phyloP scores from a whole-genome alignment of 148 eudicot genomes.

The Oxyria digyna region DNA sequence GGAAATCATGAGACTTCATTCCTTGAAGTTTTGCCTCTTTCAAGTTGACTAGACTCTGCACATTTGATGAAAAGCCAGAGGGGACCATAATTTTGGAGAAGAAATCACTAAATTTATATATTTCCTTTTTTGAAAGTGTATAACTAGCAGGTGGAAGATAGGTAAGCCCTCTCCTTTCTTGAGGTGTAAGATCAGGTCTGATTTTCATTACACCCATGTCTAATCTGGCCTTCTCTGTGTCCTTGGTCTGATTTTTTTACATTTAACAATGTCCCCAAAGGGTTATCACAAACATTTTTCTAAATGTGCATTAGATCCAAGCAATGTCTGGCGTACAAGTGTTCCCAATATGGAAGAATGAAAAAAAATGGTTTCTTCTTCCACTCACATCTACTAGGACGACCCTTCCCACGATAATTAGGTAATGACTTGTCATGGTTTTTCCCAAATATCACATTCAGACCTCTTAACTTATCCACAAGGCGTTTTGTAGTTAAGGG shows the following conservation, averaged over 20 bases:
- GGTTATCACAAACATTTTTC: too few species aligned
- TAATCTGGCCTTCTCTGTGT: neutral
- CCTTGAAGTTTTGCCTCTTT: neutral
- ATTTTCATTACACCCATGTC: neutral
- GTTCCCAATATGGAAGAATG: too few species aligned
- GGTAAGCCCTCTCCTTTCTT: neutral
- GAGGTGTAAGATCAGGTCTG: neutral
- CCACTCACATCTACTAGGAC: too few species aligned
- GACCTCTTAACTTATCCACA: too few species aligned
- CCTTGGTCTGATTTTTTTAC: neutral
- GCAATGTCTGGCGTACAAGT: too few species aligned
- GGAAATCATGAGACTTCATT: neutral
- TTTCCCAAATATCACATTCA: too few species aligned
- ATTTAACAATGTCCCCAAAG: neutral
- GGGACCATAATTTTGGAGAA: slow-evolving; percentile 10
- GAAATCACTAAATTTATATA: neutral
- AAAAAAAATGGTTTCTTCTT: too few species aligned
- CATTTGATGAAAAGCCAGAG: neutral
- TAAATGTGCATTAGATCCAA: too few species aligned
- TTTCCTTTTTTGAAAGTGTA: neutral
- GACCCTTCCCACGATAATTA: too few species aligned
- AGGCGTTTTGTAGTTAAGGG: too few species aligned
- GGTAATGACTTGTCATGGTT: too few species aligned
- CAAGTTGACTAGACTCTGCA: neutral
- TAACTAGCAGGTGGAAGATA: neutral